A percentile compares a stretch with the other conserved stretches of the same genome.
These are phyloP conservation scores for Artemisia annua DNA, from an alignment of 129 eudicot genomes.

Conservation along the genomic window DNA sequence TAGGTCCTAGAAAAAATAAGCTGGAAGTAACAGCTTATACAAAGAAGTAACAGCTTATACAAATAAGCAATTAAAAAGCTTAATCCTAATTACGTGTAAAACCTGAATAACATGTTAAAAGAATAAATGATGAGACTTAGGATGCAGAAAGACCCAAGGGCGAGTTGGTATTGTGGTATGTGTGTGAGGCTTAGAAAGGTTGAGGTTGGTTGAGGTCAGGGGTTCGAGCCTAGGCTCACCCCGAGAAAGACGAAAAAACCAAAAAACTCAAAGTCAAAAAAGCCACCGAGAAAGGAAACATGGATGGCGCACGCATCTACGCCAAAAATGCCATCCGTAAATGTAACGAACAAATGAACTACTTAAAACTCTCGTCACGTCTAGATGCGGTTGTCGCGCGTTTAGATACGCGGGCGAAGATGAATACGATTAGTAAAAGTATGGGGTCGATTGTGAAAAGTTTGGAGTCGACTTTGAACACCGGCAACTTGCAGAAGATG, in stretches of 20 bases:
- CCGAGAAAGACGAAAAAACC: conserved; percentile 87
- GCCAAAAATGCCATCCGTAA: conserved; percentile 95
- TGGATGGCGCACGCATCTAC: conserved; percentile 90
- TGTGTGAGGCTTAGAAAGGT: no score
- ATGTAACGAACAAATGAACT: conserved; percentile 91
- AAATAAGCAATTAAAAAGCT: no score
- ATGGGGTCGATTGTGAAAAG: conserved; percentile 84
- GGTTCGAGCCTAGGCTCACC: no score
- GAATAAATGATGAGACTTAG: no score
- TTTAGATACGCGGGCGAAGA: conserved; percentile 92
- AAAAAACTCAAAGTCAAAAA: conserved; percentile 81
- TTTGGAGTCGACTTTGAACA: conserved; percentile 65
- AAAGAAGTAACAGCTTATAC: no score
- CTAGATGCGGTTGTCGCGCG: conserved; percentile 92
- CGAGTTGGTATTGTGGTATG: no score
- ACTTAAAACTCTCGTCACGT: conserved; percentile 81
- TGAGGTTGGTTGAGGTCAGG: no score
- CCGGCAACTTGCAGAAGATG: conserved; percentile 93
- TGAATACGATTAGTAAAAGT: conserved; percentile 67
- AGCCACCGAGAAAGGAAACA: conserved; percentile 86
- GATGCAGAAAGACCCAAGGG: no score
- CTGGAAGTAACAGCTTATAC: no score
- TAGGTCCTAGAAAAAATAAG: no score
- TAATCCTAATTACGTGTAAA: no score
- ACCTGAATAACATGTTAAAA: no score